A percentile compares a stretch with the other conserved stretches of the same genome.
Evolutionary conservation across 2,329 filamentous ascomycete species (phyloP).

Genomic region (Erysiphe neolycopersici): DNA sequence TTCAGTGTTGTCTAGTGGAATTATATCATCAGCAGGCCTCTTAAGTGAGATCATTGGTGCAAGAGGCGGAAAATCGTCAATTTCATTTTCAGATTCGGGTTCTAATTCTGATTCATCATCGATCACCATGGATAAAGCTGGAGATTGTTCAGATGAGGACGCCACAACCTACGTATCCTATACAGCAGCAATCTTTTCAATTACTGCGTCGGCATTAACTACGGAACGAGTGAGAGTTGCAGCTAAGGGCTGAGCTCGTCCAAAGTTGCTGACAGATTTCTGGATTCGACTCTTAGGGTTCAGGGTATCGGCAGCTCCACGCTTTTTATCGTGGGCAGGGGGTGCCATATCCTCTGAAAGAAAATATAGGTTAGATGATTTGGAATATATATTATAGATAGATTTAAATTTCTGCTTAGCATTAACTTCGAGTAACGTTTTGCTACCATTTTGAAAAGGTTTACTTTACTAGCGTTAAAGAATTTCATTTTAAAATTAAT

Average conservation of each 20-base stretch:
- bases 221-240: background rate
- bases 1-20: background rate
- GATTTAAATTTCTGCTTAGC: too few species aligned
- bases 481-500: too few species aligned
- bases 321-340: background rate
- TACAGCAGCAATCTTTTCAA: background rate
- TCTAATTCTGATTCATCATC: background rate
- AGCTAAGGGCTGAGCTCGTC: background rate
- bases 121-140: background rate
- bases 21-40: background rate
- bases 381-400: too few species aligned
- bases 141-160: background rate
- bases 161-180: background rate
- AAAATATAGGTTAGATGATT: too few species aligned
- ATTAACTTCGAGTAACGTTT: too few species aligned
- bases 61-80: background rate
- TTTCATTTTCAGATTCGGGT: background rate
- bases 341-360: background rate
- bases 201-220: background rate
- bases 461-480: too few species aligned
- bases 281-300: background rate
- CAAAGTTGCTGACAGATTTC: too few species aligned
- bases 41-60: background rate
- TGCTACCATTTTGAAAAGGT: too few species aligned
- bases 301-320: background rate